Base-by-base conservation (phyloP, 2,329 filamentous ascomycete species). In the Aspergillus thermomutatus region DNA sequence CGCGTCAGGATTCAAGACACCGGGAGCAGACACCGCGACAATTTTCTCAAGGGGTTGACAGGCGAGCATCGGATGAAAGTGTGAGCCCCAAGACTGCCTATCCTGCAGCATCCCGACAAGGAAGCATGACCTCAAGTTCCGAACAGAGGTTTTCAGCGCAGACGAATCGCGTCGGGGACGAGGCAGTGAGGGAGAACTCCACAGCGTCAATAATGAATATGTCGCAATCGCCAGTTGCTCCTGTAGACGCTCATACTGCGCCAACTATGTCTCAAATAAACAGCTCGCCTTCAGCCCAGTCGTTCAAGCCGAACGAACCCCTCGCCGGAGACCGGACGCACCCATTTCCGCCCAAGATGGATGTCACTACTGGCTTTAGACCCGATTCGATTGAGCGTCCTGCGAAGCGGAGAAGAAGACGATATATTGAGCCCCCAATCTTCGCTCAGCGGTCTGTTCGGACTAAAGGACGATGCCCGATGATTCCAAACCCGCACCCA, bases 61-160 rank as follows among this genome's bases (percentile, higher is more conserved):
- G 88, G 56, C 83, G 88, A 66, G 89, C 90, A 59, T 79, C 83
- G 50, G 90, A 87, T 69, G 72, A 88, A 53, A 92, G 89, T 67
- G 85, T 93, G 51, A 93, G 89, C 70, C 90, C 91, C 28, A 92
- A 91, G 75, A 91, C 89, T 37, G 71, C 70, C 50, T 59, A 69
- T 49, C 56, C 65, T 28, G 61, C 67, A 10, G 58, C 60, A 21
- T 68, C 69, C 31, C 70, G 69, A 21, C 68, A 69, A 46, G 68
- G 63, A 40, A 72, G 68, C 54, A 56, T 64, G 28, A 57, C 63
- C 40, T 64, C 61, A 19, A 60, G 60, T 37, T 61, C 63, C 48
- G 72, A 74, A 34, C 63, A 63, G 50, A 58, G 64, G 10, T 56
- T 60, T 19, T 54, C 64, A 52, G 56, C 62, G 23, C 67, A 67